Base-by-base conservation (phyloP, 2,329 filamentous ascomycete genomes). In the Colletotrichum navitas region DNA sequence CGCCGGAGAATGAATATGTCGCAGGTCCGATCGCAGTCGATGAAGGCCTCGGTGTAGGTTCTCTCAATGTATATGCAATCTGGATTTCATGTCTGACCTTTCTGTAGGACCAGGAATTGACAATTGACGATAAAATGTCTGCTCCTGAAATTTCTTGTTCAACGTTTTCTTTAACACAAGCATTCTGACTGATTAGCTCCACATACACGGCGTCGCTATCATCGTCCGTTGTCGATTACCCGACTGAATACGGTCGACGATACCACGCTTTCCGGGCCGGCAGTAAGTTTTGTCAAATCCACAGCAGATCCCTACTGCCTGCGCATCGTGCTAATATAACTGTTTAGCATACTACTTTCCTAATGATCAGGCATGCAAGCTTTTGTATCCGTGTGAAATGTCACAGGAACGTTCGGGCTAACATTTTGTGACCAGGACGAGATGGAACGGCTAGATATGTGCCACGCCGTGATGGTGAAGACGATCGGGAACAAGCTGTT, bases 281-380 rank as follows among this genome's bases (percentile, higher is more conserved):
- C 29, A 24, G 66, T 69, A 36, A 26, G 66, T 7, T n/a, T 1
- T 5, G 4, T 3, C 47, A 29, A 29, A 3, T 4, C 32, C 5
- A 11, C 7, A 2, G 6, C 14, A 18, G 11, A 26, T 6, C 1
- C 2, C 24, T 6, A 26, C 12, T 14, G 10, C 18, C n/a, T 24
- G 18, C 10, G 8, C 14, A 12, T 12, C 8, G 10, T 18, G 43
- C 61, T 64, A 21, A 52, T 5, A 2, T 5, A 2, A 8, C 7
- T 29, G 24, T 16, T 14, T 3, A 71, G 68, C 63, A 6, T 75
- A 82, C 59, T 77, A 75, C 24, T 80, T 80, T 16, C 81, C 81
- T n/a, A 83, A 83, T 34, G 81, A 83, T 34, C 79, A 83, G 52
- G 68, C 56, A 3, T 14, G 52, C 5, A 2, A n/a, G 6, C 12